Evolutionary conservation across 2,329 filamentous ascomycete species (phyloP), one percentile per base, ranked within the genome.

Genomic region (Dothidotthia symphoricarpi): DNA sequence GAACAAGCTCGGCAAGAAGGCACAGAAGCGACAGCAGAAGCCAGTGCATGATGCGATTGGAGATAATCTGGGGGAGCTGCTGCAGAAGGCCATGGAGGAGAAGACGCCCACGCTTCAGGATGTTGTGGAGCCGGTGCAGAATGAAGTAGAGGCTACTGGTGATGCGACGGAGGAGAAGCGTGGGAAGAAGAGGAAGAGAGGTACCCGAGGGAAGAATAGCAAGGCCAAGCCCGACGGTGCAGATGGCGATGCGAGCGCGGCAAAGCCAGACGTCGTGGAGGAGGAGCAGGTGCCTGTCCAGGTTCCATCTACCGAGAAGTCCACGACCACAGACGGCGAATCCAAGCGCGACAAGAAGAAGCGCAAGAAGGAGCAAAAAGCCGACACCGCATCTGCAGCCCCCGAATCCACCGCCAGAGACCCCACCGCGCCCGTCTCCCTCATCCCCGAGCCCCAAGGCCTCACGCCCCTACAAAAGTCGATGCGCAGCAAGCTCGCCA

Each of bases 401-500:
- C 11, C 36, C n/a, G 19, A 43, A 7, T 7, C 43, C 24, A 14
- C 14, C 31, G 32, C 34, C 39, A n/a, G 24, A 38, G 26, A 55
- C 64, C 1, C 69, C 70, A 26, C 66, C 69, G 6, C 39, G 16
- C 47, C 55, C 19, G 51, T 60, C 26, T 45, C 63, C 17, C 55
- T 64, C 29, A 57, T 63, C 16, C 61, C 49, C 34, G 55, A 67
- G 33, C 67, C 69, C 12, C 63, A 73, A 14, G 88, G 86, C 54
- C 80, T 98, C 59, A 98, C 93, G 1, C 89, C 93, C 3, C 82
- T 98, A 39, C 93, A 98, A 74, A 82, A 85, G 38, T 83, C 88
- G 3, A 98, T 98, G 93, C 84, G 88, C 45, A 85, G 89, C 62
- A 98, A 98, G 74, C 82, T 98, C 47, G 78, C 95, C 47, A 94